Base-by-base conservation (phyloP, 2,329 filamentous ascomycete genomes). In the Fusarium veterinarium region DNA sequence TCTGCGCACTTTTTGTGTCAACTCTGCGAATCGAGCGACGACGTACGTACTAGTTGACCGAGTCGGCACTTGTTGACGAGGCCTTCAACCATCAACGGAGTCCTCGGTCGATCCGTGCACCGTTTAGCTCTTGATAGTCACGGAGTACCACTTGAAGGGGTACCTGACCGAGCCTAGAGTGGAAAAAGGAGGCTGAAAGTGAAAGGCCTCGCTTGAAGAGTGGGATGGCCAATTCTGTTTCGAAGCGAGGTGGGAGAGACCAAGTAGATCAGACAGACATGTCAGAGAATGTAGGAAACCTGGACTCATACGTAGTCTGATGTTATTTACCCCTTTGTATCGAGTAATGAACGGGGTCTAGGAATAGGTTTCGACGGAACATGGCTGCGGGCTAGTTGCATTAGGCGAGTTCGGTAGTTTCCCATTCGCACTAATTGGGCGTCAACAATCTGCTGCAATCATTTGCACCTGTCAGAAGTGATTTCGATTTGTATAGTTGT, bases 11-110 rank as follows among this genome's bases (percentile, higher is more conserved):
- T 41, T 69, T 69, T 52, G 35, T 69, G 49, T 69, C 66, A 40
- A 46, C 45, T 7, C 44, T 46, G 40, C 31, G 33, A 57, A 38
- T 66, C 51, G 60, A 71, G 67, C 38, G 30, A 58, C 42, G 31
- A 33, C 12, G n/a, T 46, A 33, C 41, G 48, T 31, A 59, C 68
- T 68, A 48, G 55, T 66, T 60, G 63, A 64, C 68, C 51, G 48
- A 59, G 61, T 61, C 71, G 71, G 71, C 71, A 74, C 68, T 74
- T 74, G 68, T 61, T 60, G n/a, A 58, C 48, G 30, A 73, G 61
- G 55, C 46, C 53, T 60, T 73, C 44, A 48, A 60, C 46, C 28
- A 38, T 48, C 23, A 46, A 55, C 57, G 67, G 57, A 63, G 66
- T 67, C 49, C 31, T 71, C 44, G 31, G 67, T 51, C 57, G 66